Conservation (phyloP, 148 eudicot genomes). For the Chenopodium album region DNA sequence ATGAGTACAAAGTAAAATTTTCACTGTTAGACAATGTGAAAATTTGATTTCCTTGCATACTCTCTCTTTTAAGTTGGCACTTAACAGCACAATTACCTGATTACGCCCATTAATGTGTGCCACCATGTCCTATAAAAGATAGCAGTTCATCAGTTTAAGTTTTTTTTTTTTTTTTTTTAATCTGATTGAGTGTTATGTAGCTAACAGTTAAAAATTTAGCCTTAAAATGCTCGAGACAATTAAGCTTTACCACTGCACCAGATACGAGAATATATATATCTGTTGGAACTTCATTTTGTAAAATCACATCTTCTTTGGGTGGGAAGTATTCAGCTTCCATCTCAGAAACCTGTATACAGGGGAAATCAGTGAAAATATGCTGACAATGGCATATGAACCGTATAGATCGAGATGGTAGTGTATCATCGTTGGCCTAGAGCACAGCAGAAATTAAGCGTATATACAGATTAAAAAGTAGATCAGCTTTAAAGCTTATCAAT, state of each 20-base stretch:
- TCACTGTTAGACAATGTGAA: background rate
- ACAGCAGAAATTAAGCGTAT: background rate
- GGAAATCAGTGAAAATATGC: background rate
- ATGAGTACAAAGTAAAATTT: conserved; percentile 23
- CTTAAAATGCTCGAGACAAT: background rate
- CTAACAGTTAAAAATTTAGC: background rate
- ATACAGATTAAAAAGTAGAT: background rate
- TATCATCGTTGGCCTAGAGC: background rate
- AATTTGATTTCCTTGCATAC: conserved; percentile 3
- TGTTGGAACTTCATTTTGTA: conserved; percentile 73
- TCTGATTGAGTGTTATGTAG: background rate
- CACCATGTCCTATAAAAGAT: conserved; percentile 43
- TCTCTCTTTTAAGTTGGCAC: background rate
- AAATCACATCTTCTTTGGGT: conserved; percentile 73
- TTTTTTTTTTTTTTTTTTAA: too few species aligned
- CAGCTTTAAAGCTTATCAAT: background rate
- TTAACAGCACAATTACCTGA: conserved; percentile 35
- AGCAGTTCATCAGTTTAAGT: background rate
- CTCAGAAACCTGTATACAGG: conserved; percentile 59
- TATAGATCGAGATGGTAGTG: background rate
- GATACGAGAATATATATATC: conserved; percentile 74
- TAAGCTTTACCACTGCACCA: conserved; percentile 67
- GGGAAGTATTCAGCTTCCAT: conserved; percentile 89
- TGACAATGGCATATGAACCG: background rate
- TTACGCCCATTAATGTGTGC: conserved; percentile 43